Percentiles rank a stretch among this genome's conserved stretches.
Evolutionary conservation across 306 rosid genomes (phyloP).

Genomic region (Begonia loranthoides): DNA sequence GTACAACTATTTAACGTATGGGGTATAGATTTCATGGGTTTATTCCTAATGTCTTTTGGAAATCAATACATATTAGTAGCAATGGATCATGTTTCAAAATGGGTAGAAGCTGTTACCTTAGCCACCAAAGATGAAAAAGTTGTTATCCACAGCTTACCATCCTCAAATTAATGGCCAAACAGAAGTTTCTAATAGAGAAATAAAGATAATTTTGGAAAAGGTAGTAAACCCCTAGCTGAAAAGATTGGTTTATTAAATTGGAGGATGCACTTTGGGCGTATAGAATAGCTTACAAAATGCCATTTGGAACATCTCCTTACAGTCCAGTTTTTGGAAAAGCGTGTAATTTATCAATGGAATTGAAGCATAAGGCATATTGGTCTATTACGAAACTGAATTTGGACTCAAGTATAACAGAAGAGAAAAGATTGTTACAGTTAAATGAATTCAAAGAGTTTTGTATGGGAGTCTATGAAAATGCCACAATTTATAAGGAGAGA

Average conservation of each 20-base stretch:
- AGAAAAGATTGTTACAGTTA: no score
- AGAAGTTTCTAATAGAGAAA: no score
- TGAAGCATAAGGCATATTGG: background rate
- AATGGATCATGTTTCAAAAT: no score
- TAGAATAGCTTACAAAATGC: background rate
- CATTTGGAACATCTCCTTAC: background rate
- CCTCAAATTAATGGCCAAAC: no score
- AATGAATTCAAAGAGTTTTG: no score
- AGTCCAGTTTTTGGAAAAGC: background rate
- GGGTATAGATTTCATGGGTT: constrained; percentile 4
- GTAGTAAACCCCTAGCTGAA: background rate
- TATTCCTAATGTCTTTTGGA: background rate
- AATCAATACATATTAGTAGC: no score
- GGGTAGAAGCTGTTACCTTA: no score
- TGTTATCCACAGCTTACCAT: no score
- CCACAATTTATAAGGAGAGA: no score
- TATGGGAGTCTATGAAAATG: no score
- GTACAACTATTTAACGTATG: background rate
- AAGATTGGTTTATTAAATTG: background rate
- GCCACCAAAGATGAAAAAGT: no score
- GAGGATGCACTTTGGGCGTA: background rate
- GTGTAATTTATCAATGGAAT: background rate
- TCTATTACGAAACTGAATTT: background rate
- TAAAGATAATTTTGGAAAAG: no score
- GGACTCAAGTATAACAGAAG: background rate